These are phyloP conservation scores for Microsporum ferrugineum DNA, from an alignment of 2,329 filamentous ascomycete genomes.

Conservation along the genomic window DNA sequence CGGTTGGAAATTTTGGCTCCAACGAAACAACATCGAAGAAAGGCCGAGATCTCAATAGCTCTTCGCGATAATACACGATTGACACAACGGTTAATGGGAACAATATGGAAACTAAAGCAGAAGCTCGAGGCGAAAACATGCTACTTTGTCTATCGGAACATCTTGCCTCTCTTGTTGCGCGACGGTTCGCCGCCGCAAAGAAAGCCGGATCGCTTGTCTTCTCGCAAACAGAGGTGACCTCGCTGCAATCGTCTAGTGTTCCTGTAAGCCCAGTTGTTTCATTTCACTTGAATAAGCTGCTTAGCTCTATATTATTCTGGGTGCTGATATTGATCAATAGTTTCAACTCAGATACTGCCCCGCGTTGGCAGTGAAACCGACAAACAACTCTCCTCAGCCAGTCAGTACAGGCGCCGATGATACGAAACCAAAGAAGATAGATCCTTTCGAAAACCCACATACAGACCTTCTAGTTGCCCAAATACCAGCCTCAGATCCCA, in stretches of 20 bases:
- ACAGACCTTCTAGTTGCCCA: conserved; percentile 33
- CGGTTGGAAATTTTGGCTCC: neutral
- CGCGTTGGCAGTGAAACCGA: conserved; percentile 36
- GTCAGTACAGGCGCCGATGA: conserved; percentile 3
- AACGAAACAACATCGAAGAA: neutral
- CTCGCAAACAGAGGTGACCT: conserved; percentile 30
- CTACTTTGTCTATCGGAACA: conserved; percentile 27
- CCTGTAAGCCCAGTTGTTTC: conserved; percentile 20
- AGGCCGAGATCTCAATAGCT: neutral
- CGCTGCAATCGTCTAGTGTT: conserved; percentile 24
- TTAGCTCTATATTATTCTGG: neutral
- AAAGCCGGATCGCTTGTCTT: conserved; percentile 29
- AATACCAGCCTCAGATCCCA: conserved; percentile 26
- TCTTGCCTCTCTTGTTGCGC: conserved; percentile 27
- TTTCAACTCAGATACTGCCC: conserved; percentile 41
- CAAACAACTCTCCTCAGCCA: conserved; percentile 14
- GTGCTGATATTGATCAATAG: conserved; percentile 18
- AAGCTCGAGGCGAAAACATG: conserved; percentile 18
- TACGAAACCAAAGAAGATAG: conserved; percentile 22
- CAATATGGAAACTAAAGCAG: neutral
- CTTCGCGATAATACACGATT: neutral
- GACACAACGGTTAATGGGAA: neutral
- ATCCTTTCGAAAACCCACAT: conserved; percentile 37
- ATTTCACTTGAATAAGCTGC: neutral
- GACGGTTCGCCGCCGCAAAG: conserved; percentile 27